Conservation (phyloP, 495 filamentous ascomycete genomes). For the Aspergillus ostianus region DNA sequence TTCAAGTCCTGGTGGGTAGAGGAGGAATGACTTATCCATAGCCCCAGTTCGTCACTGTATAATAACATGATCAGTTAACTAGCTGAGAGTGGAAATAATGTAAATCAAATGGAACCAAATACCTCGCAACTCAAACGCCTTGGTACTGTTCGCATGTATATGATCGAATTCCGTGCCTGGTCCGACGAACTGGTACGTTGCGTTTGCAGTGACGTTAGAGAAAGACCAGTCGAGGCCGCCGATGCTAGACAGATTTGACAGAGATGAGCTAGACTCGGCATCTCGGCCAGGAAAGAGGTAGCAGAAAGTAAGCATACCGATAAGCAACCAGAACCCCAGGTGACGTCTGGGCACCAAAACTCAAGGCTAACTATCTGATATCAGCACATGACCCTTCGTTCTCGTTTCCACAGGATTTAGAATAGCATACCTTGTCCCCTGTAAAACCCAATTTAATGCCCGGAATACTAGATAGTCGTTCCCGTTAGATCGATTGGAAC, state of each 20-base stretch:
- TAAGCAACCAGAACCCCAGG: slow-evolving; percentile 59
- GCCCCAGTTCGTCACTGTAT: slow-evolving; percentile 65
- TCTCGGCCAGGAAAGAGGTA: not conserved
- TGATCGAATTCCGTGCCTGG: slow-evolving; percentile 21
- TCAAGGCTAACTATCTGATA: slow-evolving; percentile 47
- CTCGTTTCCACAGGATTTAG: no score
- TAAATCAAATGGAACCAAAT: not conserved
- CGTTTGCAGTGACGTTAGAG: slow-evolving; percentile 61
- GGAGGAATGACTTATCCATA: slow-evolving; percentile 45
- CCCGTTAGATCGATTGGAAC: slow-evolving; percentile 12
- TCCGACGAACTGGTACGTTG: slow-evolving; percentile 60
- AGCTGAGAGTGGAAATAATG: not conserved
- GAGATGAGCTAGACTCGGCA: not conserved
- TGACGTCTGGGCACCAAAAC: slow-evolving; percentile 58
- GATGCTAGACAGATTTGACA: slow-evolving; percentile 34
- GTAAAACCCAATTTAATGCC: slow-evolving; percentile 66
- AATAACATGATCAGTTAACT: slow-evolving; percentile 2
- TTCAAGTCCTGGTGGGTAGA: not conserved
- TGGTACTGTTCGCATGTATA: slow-evolving; percentile 19
- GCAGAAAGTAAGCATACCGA: slow-evolving; percentile 21
- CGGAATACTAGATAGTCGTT: slow-evolving; percentile 38
- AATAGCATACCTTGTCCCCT: slow-evolving; percentile 47
- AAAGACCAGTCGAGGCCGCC: slow-evolving; percentile 65
- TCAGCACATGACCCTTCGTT: slow-evolving; percentile 10
- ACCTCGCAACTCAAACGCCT: slow-evolving; percentile 41